phyloP scores from a whole-genome alignment of 2,329 filamentous ascomycete genomes.

The Coniochaeta pulveracea region DNA sequence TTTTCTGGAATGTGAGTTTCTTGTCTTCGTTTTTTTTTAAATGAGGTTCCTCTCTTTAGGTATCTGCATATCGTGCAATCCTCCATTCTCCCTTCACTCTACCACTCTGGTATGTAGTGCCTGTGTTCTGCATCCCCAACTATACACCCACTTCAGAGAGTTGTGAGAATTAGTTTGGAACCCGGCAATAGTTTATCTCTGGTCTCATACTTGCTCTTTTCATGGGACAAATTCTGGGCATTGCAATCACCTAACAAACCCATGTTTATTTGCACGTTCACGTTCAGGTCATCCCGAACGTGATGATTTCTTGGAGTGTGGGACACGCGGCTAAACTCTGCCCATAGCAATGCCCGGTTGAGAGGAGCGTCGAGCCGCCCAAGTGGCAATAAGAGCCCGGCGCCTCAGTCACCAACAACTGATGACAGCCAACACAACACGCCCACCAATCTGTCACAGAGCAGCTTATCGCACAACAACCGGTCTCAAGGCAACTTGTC shows the following conservation, averaged over 20 bases:
- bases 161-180: too few relatives aligned
- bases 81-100: background rate
- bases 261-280: too few relatives aligned
- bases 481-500: too few relatives aligned
- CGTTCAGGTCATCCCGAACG: background rate
- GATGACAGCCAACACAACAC: slow-evolving; percentile 12
- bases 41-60: background rate
- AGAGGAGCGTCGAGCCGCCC: slow-evolving; percentile 14
- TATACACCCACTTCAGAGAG: too few relatives aligned
- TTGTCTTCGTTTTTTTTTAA: slow-evolving; percentile 1
- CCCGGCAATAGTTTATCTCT: too few relatives aligned
- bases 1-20: slow-evolving; percentile 20
- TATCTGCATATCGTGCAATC: too few relatives aligned
- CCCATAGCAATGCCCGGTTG: slow-evolving; percentile 14
- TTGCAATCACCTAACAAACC: too few relatives aligned
- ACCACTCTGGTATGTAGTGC: slow-evolving; percentile 1
- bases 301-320: background rate
- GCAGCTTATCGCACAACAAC: too few relatives aligned
- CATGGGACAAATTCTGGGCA: too few relatives aligned
- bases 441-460: slow-evolving; percentile 4
- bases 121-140: too few relatives aligned
- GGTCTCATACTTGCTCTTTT: too few relatives aligned
- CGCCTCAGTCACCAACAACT: slow-evolving; percentile 10
- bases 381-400: slow-evolving; percentile 10
- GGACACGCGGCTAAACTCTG: slow-evolving; percentile 2